Evolutionary conservation across 1,284 basidiomycete species (phyloP).

Genomic region (Singerocomus inundabilis): DNA sequence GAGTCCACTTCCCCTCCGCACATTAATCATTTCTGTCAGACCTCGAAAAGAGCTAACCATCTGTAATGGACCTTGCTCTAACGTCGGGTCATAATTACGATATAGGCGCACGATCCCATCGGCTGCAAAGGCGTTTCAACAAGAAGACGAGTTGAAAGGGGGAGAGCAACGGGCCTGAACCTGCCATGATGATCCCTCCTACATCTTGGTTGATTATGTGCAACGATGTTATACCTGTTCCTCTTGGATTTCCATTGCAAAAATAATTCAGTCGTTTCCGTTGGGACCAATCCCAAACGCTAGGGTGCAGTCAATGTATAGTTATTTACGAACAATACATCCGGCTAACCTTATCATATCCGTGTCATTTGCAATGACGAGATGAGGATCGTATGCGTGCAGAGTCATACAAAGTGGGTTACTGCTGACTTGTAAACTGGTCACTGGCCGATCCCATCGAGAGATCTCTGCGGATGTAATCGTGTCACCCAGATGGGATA

Average conservation of each 20-base stretch:
- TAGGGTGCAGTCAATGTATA: constrained; percentile 30
- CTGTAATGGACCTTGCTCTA: constrained; percentile 67
- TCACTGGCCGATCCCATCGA: constrained; percentile 81
- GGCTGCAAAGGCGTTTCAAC: constrained; percentile 44
- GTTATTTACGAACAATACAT: constrained; percentile 2
- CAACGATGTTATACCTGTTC: constrained; percentile 86
- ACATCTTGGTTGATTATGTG: constrained; percentile 96
- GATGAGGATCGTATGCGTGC: constrained; percentile 90
- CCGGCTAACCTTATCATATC: constrained; percentile 80
- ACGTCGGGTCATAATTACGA: constrained; percentile 79
- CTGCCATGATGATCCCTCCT: constrained; percentile 87
- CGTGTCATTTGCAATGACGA: constrained; percentile 83
- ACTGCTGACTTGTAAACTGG: constrained; percentile 67
- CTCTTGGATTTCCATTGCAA: constrained; percentile 83
- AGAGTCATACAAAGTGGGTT: constrained; percentile 81
- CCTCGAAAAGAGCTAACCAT: constrained; percentile 95
- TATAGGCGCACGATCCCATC: constrained; percentile 93
- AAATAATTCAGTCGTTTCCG: constrained; percentile 79
- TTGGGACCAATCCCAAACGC: constrained; percentile 94
- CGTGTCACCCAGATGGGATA: constrained; percentile 4
- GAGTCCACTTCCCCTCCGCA: constrained; percentile 78
- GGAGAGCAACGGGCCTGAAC: constrained; percentile 60
- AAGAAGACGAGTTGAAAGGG: background rate
- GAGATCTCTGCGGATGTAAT: constrained; percentile 41
- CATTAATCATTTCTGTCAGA: constrained; percentile 74